Conservation (phyloP, 129 eudicot genomes). For the Logfia minima region DNA sequence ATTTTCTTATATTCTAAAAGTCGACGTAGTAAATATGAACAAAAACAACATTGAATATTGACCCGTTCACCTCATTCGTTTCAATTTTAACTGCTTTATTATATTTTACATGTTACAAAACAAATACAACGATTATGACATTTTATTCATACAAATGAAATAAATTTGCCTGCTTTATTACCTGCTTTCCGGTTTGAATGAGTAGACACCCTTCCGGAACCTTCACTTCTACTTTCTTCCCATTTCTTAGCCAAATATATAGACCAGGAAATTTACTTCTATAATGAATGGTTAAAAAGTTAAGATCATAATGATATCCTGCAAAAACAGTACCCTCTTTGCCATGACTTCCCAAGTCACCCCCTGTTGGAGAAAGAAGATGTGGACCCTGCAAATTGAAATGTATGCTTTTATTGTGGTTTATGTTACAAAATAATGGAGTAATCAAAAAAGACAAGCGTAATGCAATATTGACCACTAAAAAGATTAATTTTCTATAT, state of each 20-base stretch:
- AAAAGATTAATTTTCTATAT: not conserved
- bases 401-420: not conserved
- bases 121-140: not conserved
- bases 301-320: constrained; percentile 92
- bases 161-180: not conserved
- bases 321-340: constrained; percentile 86
- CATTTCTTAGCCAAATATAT: constrained; percentile 83
- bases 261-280: constrained; percentile 93
- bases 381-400: constrained; percentile 70
- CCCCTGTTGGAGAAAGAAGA: constrained; percentile 93
- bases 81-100: not conserved
- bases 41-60: not conserved
- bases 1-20: not conserved
- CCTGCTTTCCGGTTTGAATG: constrained; percentile 95
- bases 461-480: not conserved
- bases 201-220: constrained; percentile 94
- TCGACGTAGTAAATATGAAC: too few species aligned
- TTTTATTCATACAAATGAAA: not conserved
- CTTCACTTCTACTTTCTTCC: constrained; percentile 82
- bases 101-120: not conserved
- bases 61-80: not conserved
- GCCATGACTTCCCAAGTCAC: constrained; percentile 75
- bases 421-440: not conserved
- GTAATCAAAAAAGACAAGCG: not conserved
- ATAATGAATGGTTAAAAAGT: constrained; percentile 87